Evolutionary conservation across 768 basidiomycete species (phyloP), one percentile per base, ranked within the genome.

Genomic region (Paxillus ammoniavirescens): DNA sequence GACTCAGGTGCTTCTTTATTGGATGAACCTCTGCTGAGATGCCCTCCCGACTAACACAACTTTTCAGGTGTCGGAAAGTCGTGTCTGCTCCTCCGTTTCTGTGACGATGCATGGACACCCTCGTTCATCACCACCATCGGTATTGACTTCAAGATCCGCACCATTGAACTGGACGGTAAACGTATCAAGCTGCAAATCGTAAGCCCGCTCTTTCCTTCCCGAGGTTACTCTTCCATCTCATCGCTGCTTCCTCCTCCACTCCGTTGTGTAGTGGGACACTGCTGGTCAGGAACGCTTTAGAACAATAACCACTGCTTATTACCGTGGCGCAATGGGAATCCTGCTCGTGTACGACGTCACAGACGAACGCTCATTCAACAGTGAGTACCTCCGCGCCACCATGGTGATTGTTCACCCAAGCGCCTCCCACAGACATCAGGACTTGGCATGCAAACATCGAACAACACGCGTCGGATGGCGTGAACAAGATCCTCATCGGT

Each of bases 111-210:
- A 59, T 99, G 95, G 94, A 98, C 97, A 33, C 95, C 95, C 45
- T 94, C 91, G 42, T 98, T 98, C 79, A 98, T 98, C 75, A 98
- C 95, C 53, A 99, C 97, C 53, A 99, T 99, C 72, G 97, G 96
- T 54, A 95, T 98, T 62, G 94, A 97, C 83, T 97, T 97, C 82
- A 96, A 95, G 87, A 98, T 98, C 74, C 87, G 96, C 33, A 98
- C 95, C 48, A 98, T 98, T 69, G 95, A 98, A 72, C 82, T 98
- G 47, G 96, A 98, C 63, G 96, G 96, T 38, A 98, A 98, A 77
- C 85, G 92, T 42, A 94, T 98, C 71, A 98, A 98, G 75, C 82
- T 98, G n/a, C 96, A 98, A 73, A 98, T 98, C 70, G 95, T 96
- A 59, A 61, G 91, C 81, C 12, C 14, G 26, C 21, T 7, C 21